A percentile compares a stretch with the other conserved stretches of the same genome.
phyloP scores from a whole-genome alignment of 1,284 basidiomycete species.

The Papiliotrema nemorosa region DNA sequence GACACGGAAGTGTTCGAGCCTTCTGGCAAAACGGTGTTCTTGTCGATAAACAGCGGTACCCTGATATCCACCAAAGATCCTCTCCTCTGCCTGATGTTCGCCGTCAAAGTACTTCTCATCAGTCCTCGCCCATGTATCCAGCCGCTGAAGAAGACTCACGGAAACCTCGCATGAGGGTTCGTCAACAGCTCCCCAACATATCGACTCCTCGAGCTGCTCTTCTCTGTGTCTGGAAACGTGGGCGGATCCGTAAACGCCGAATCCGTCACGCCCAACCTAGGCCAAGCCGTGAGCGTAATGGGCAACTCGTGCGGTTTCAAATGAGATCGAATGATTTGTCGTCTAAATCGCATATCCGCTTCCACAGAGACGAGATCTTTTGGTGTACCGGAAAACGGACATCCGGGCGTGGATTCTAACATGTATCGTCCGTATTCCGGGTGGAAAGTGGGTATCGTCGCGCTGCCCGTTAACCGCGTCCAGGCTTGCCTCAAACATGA shows the following conservation, averaged over 20 bases:
- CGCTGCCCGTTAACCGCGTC: slow-evolving; percentile 52
- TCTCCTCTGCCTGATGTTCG: slow-evolving; percentile 86
- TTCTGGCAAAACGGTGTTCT: slow-evolving; percentile 57
- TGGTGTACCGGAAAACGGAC: slow-evolving; percentile 84
- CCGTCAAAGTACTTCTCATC: slow-evolving; percentile 74
- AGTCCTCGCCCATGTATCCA: neutral
- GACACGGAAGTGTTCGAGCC: slow-evolving; percentile 20
- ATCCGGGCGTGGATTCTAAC: slow-evolving; percentile 96
- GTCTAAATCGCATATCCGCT: slow-evolving; percentile 87
- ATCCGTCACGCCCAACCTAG: slow-evolving; percentile 80
- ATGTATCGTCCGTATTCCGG: slow-evolving; percentile 98
- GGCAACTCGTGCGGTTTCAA: slow-evolving; percentile 83
- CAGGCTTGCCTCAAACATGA: too few species aligned
- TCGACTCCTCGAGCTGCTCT: slow-evolving; percentile 70
- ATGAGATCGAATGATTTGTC: slow-evolving; percentile 76
- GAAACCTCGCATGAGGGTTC: slow-evolving; percentile 95
- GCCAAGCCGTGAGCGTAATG: slow-evolving; percentile 92
- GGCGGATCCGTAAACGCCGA: slow-evolving; percentile 85
- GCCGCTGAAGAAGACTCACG: slow-evolving; percentile 57
- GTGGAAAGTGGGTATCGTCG: slow-evolving; percentile 86
- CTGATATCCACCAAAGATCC: slow-evolving; percentile 95
- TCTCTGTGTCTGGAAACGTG: slow-evolving; percentile 70
- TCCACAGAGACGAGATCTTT: slow-evolving; percentile 86
- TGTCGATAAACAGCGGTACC: slow-evolving; percentile 87
- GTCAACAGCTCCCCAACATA: slow-evolving; percentile 96